Conservation (phyloP, 2,329 filamentous ascomycete genomes). For the Fusarium sp. region DNA sequence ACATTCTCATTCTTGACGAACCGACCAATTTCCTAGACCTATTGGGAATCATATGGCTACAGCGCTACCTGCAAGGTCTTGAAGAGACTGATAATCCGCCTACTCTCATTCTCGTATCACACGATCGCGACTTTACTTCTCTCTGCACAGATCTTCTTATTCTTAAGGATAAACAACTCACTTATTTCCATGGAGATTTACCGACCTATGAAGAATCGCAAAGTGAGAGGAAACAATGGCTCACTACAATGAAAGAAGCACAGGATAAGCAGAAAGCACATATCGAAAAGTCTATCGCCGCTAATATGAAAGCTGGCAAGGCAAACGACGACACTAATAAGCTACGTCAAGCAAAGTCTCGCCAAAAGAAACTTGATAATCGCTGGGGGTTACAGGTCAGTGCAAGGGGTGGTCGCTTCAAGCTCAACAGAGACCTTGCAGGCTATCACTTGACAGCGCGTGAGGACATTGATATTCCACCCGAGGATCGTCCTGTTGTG, state of each 20-base stretch:
- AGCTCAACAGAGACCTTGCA: conserved; percentile 78
- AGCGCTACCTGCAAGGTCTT: conserved; percentile 74
- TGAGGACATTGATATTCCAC: conserved; percentile 78
- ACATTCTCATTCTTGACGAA: conserved; percentile 86
- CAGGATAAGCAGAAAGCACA: conserved; percentile 85
- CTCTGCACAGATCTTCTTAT: conserved; percentile 83
- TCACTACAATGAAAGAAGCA: conserved; percentile 82
- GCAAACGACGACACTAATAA: conserved; percentile 86
- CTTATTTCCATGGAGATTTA: conserved; percentile 81
- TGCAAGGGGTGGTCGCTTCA: conserved; percentile 79
- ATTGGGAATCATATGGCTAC: conserved; percentile 86
- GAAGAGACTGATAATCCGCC: conserved; percentile 64
- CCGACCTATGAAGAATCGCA: conserved; percentile 76
- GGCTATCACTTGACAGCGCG: conserved; percentile 71
- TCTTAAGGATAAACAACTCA: conserved; percentile 76
- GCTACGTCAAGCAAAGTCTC: conserved; percentile 83
- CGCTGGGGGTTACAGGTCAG: conserved; percentile 81
- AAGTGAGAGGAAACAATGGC: conserved; percentile 74
- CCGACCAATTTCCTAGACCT: conserved; percentile 90
- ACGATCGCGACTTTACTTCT: conserved; percentile 85
- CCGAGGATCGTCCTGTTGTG: conserved; percentile 68
- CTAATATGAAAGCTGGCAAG: conserved; percentile 80
- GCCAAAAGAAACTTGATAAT: conserved; percentile 87
- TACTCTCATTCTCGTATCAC: conserved; percentile 83
- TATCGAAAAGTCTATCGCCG: conserved; percentile 80